phyloP scores from a whole-genome alignment of 1,284 basidiomycete genomes.

The Golubevia sp. region DNA sequence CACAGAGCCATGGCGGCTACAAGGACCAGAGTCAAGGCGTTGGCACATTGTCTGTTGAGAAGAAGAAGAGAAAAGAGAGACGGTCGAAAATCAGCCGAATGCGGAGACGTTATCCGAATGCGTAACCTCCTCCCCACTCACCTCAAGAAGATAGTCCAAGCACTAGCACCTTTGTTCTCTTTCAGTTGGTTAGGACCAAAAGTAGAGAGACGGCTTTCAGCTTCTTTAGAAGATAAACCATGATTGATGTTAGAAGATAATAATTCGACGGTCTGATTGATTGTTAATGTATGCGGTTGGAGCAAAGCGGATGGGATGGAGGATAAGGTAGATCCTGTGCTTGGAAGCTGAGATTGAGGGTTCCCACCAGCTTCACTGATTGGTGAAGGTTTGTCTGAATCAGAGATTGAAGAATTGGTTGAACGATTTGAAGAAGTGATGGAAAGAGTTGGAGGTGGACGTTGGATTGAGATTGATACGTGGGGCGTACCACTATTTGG shows the following conservation, averaged over 20 bases:
- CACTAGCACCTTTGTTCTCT: conserved; percentile 34
- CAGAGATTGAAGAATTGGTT: no score
- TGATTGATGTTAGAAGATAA: conserved; percentile 25
- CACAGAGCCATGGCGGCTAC: conserved; percentile 18
- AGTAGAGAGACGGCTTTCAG: conserved; percentile 16
- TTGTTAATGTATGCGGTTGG: conserved; percentile 46
- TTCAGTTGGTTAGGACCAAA: conserved; percentile 40
- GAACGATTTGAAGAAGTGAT: no score
- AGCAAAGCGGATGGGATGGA: conserved; percentile 36
- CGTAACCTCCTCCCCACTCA: no score
- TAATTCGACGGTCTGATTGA: conserved; percentile 21
- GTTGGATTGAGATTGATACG: no score
- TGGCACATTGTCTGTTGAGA: conserved; percentile 33
- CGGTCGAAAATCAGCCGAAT: no score
- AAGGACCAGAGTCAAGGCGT: conserved; percentile 42
- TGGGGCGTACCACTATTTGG: no score
- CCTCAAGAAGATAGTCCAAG: conserved; percentile 36
- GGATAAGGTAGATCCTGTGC: conserved; percentile 34
- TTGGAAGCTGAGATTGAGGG: conserved; percentile 11
- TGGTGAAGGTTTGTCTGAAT: no score
- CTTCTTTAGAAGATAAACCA: conserved; percentile 30
- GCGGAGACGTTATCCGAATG: no score
- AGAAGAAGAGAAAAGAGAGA: no score
- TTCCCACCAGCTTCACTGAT: no score
- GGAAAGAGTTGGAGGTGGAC: no score